Evolutionary conservation across 1,284 basidiomycete species (phyloP), one percentile per base, ranked within the genome.

Genomic region (Cystobasidium sp.): DNA sequence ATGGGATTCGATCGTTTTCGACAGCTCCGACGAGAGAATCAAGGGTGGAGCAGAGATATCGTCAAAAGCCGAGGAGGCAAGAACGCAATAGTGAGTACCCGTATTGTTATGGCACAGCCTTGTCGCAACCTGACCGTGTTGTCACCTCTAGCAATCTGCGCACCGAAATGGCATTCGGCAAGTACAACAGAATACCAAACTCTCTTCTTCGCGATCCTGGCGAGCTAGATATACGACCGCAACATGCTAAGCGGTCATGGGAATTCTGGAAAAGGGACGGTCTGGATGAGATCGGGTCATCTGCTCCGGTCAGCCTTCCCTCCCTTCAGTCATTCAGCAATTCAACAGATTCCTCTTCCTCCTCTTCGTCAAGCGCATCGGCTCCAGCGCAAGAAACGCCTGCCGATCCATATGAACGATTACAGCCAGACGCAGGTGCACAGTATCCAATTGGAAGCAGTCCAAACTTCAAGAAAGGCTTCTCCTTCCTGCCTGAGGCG

Each of bases 1-100:
- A 22, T 79, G 79, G 70, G 78, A 82, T 41, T 77, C 79, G 22
- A 76, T 83, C 20, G 78, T 84, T 8, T 82, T 82, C 52, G 78
- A 79, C 24, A 76, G 77, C 14, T 67, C 79, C 44, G 81, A 83
- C 51, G 61, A 76, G 31, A 80, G 82, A 5, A 76, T 84, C 31
- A 52, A 43, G 47, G 64, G 72, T 44, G 56, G 56, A 41, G 41
- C 46, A 6, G 65, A 61, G 5, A 68, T 43, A 10, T 22, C 41
- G 3, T 46, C 46, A 37, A 55, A 52, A 20, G 70, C 70, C 3
- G 58, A 59, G 31, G 59, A 66, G 49, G 70, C 70, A n/a, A 62
- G 70, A 31, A 43, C 62, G 4, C 61, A 73, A 44, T 66, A 73
- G 70, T 73, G 31, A 73, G 70, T 47, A 9, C 10, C 18, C 6